Conservation (phyloP, 1,284 basidiomycete species). For the Ustilago cynodontis region DNA sequence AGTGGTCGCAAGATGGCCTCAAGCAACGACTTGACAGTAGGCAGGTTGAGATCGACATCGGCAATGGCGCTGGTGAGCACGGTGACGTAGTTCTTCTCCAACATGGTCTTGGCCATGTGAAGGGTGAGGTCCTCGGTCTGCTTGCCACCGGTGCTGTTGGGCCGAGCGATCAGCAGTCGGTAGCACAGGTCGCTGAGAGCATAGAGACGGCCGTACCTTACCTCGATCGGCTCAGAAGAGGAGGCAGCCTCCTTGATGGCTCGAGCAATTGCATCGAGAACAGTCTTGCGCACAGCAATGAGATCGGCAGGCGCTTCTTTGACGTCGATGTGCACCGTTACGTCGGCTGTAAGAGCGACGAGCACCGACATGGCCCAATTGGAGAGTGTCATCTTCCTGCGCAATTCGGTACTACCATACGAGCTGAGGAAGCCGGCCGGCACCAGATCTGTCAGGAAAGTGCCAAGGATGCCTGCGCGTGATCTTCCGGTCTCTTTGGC, state of each 20-base stretch:
- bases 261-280: conserved; percentile 87
- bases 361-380: conserved; percentile 90
- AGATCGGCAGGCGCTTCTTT: conserved; percentile 81
- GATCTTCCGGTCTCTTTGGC: conserved; percentile 28
- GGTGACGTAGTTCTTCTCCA: conserved; percentile 96
- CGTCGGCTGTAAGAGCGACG: conserved; percentile 90
- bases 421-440: conserved; percentile 66
- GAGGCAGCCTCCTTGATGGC: conserved; percentile 83
- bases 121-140: conserved; percentile 82
- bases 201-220: conserved; percentile 87
- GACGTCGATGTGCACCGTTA: conserved; percentile 75
- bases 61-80: conserved; percentile 88
- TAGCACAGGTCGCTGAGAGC: conserved; percentile 89
- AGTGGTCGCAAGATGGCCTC: conserved; percentile 88
- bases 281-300: conserved; percentile 85
- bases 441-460: conserved; percentile 66
- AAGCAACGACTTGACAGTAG: conserved; percentile 86
- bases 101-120: conserved; percentile 96
- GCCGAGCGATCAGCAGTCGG: conserved; percentile 83
- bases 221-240: conserved; percentile 78
- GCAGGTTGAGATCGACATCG: conserved; percentile 96
- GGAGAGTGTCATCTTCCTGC: conserved; percentile 66
- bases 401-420: conserved; percentile 61
- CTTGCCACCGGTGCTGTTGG: conserved; percentile 71
- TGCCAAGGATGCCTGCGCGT: conserved; percentile 50